Base-by-base conservation (phyloP, 2,329 filamentous ascomycete species). In the Fusarium brachygibbosum region DNA sequence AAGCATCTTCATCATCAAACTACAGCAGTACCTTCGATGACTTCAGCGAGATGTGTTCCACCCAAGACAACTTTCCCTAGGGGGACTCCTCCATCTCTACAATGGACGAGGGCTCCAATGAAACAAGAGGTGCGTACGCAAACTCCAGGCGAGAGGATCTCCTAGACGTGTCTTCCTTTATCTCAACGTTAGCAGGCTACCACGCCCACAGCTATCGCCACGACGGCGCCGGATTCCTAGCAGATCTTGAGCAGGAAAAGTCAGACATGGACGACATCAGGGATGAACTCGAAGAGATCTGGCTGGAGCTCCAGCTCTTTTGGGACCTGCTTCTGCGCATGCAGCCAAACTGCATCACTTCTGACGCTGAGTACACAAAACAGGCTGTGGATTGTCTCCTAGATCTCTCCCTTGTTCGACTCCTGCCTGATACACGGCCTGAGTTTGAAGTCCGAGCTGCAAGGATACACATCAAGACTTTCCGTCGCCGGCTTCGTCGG, bases 251-350 rank as follows among this genome's bases (percentile, higher is more conserved):
- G 9, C 16, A 32, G 2, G 28, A 49, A 10, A 34, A 16, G 5
- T 21, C 19, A 11, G 19, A 49, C 4, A 58, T 55, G 41, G 48
- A 53, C 4, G 49, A 63, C 6, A n/a, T 57, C 6, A 40, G 34
- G 17, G 13, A 35, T 14, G 56, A 58, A 9, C 65, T 52, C 14
- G 60, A 68, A 11, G 37, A 46, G 2, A 51, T 71, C 5, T 72
- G 70, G 70, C 41, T 65, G 0, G 37, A 56, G 11, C 19, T 60
- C 1, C 67, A 71, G 54, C 2, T 64, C 1, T 69, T 72, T 12
- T 69, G 68, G 61, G 70, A 71, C 23, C 13, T 45, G 0, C 46
- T 71, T 45, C 44, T 72, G 7, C 58, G 64, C 2, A 64, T 64
- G 37, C 70, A 73, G 19, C 70, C 69, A 1, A 72, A 73, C 45